Evolutionary conservation across 345 rosid species (phyloP), one percentile per base, ranked within the genome.

Genomic region (Pugionium dolabratum): DNA sequence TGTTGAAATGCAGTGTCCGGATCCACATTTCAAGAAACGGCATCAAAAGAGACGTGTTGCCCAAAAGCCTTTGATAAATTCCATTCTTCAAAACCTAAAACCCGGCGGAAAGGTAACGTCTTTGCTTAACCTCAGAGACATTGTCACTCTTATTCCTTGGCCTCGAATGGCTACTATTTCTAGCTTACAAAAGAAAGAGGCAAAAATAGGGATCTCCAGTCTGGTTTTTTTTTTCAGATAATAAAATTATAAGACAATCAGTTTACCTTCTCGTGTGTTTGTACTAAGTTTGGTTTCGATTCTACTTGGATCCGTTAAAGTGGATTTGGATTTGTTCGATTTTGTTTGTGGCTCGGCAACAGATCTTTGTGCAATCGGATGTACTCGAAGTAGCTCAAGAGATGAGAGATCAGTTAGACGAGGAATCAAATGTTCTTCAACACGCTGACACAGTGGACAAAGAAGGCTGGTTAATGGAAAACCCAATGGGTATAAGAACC

Each of bases 1-100:
- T 7, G 10, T 40, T 7, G 2, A 6, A 66, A 50, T 79, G 79
- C 81, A 93, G 98, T 93, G 97, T 54, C 97, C 97, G 4, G 97
- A 93, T 69, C 98, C 98, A 51, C 96, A 93, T 82, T 90, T 90
- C 86, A 93, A 93, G 87, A 90, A 83, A 79, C 81, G 83, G 65
- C 91, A 93, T 80, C 96, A 77, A 7, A 93, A 93, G 85, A 80
- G 97, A 84, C 84, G 98, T 75, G 94, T 93, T 52, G 77, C 90
- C 49, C 98, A 85, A 68, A 84, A 85, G 81, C 82, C 91, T 53
- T 77, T 88, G 53, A 90, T 93, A 11, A 81, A 82, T 70, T 78
- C 84, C 66, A 82, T 88, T 35, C 50, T 86, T n/a, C 59, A 59
- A 49, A 76, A 71, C 69, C 79, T 93, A 71, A 73, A 35, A 42